phyloP scores from a whole-genome alignment of 768 basidiomycete genomes.

The Obba rivulosa region DNA sequence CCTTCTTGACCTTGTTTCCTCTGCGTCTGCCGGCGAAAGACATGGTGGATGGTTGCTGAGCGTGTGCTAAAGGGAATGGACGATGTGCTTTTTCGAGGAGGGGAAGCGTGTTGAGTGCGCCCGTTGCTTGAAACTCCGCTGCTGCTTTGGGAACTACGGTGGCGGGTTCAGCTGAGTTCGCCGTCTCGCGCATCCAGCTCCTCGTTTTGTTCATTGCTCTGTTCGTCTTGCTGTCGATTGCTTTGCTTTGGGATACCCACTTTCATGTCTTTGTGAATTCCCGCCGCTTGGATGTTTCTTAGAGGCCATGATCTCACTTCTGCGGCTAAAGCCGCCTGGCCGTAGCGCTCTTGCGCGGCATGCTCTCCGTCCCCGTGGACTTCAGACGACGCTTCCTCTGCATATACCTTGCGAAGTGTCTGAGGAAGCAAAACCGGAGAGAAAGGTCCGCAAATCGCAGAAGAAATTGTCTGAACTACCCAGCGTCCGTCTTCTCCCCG shows the following conservation, averaged over 20 bases:
- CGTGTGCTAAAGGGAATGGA: slow-evolving; percentile 13
- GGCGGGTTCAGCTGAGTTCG: no score
- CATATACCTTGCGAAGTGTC: background rate
- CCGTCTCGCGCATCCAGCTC: background rate
- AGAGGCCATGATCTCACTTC: slow-evolving; percentile 14
- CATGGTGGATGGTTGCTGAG: slow-evolving; percentile 36
- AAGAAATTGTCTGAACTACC: slow-evolving; percentile 62
- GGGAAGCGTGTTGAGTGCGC: slow-evolving; percentile 13
- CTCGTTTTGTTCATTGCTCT: background rate
- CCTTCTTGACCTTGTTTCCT: slow-evolving; percentile 97
- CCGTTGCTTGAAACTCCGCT: slow-evolving; percentile 23
- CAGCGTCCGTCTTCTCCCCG: slow-evolving; percentile 33
- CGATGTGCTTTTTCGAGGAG: slow-evolving; percentile 15
- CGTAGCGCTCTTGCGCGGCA: slow-evolving; percentile 3
- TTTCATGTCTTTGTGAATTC: background rate
- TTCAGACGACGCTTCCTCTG: background rate
- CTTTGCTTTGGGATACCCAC: background rate
- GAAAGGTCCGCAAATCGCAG: slow-evolving; percentile 28
- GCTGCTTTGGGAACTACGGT: background rate
- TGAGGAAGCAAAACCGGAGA: slow-evolving; percentile 1
- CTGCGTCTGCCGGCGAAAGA: slow-evolving; percentile 83
- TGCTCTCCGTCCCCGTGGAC: background rate
- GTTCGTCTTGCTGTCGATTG: background rate
- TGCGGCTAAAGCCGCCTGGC: slow-evolving; percentile 2
- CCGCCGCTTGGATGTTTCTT: background rate